Evolutionary conservation across 2,329 filamentous ascomycete species (phyloP), one percentile per base, ranked within the genome.

Genomic region (Graphium sp.): DNA sequence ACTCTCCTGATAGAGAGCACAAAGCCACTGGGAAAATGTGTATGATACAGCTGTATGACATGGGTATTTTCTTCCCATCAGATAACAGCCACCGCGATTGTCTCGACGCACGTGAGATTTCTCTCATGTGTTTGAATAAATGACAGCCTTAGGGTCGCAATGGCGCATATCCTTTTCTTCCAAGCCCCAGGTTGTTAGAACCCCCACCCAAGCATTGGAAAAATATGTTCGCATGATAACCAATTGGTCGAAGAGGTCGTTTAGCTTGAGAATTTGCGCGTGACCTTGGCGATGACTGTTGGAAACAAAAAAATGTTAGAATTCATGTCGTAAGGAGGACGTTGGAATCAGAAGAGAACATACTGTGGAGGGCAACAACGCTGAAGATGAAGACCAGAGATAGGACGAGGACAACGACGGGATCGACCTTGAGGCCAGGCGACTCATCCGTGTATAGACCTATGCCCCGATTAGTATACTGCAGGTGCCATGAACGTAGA

Each of bases 311-410:
- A 23, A 6, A 20, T 29, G 34, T 45, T 32, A 45, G 39, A 25
- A 7, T 5, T 9, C 10, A 9, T 19, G 14, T 10, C 6, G 8
- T 14, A 6, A 8, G 8, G 22, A 10, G 12, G 24, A 9, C 10
- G 3, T 11, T 14, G 18, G 31, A 10, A 33, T 23, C n/a, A n/a
- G n/a, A 7, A 30, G 11, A 12, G 12, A 25, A 65, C 82, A 44
- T 74, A 95, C 89, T 84, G 62, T 98, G 89, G 49, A 98, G 67
- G 42, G 84, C 85, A 47, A 98, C 89, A 49, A 98, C 89, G 48
- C 80, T 89, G 63, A 98, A 94, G 57, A 98, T 98, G 58, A 98
- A 98, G 37, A 92, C 89, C 45, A 98, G 72, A 47, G 83, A 92
- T 43, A 98, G 67, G 41, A 94, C 89, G 48, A 98, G 69, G 39